Conservation (phyloP, 139 green algal species). For the Haematococcus sp. region DNA sequence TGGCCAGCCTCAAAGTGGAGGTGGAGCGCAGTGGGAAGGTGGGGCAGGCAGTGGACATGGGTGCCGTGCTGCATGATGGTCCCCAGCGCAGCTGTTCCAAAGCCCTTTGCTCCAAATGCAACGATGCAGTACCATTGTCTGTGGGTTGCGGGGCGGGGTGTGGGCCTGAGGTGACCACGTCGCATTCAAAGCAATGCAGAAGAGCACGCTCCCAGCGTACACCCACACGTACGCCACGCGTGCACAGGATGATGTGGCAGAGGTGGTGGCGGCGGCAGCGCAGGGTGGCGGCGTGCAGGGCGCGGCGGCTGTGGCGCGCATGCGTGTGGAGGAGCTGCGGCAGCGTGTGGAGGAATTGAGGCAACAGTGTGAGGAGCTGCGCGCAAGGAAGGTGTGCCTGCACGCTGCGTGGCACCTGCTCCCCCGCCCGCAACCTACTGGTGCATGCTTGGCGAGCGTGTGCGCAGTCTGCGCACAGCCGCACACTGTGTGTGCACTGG, state of each 20-base stretch:
- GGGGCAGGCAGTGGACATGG: not conserved
- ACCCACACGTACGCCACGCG: no score
- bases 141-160: no score
- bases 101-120: no score
- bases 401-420: no score
- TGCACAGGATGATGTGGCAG: not conserved
- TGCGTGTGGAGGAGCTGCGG: not conserved
- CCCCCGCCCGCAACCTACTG: no score
- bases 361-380: not conserved
- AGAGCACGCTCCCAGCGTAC: no score
- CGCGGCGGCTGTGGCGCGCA: not conserved
- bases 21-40: constrained; percentile 2
- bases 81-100: no score
- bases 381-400: constrained; percentile 4
- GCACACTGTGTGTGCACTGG: not conserved
- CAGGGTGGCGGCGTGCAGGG: not conserved
- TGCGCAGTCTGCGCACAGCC: not conserved
- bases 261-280: not conserved
- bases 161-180: no score
- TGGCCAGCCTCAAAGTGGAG: not conserved
- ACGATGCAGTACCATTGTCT: no score
- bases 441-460: no score
- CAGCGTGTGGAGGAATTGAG: not conserved
- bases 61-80: not conserved
- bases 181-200: no score